phyloP scores from a whole-genome alignment of 2,329 filamentous ascomycete genomes.

The Aspergillus piperis region DNA sequence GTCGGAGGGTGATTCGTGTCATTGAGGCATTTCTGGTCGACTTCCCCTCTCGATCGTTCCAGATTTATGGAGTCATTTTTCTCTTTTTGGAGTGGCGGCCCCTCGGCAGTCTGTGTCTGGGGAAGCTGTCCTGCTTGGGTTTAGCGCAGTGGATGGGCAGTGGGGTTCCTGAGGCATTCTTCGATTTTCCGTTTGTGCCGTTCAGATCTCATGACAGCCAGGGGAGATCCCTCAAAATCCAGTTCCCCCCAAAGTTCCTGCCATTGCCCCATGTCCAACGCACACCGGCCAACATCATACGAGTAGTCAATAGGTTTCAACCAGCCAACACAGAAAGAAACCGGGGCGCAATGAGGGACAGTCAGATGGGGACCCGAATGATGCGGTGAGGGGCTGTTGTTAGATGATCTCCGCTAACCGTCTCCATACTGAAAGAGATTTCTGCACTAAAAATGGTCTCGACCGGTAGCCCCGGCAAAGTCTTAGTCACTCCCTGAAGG shows the following conservation, averaged over 20 bases:
- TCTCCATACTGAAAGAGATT: not conserved
- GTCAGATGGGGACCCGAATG: not conserved
- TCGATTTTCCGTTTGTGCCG: not conserved
- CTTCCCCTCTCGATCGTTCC: not conserved
- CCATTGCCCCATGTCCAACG: not conserved
- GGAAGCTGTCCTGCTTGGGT: constrained; percentile 10
- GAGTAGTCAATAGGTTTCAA: not conserved
- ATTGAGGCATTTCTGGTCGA: constrained; percentile 5
- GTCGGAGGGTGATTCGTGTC: not conserved
- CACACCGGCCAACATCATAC: not conserved
- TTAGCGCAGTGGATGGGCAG: not conserved
- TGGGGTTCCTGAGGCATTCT: not conserved
- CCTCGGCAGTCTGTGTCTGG: constrained; percentile 7
- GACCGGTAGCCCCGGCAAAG: not conserved
- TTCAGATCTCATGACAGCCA: not conserved
- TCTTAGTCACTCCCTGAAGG: not conserved
- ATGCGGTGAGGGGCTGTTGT: constrained; percentile 1
- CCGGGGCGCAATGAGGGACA: not conserved
- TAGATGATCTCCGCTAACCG: constrained; percentile 3
- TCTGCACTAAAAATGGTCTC: not conserved
- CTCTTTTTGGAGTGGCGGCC: not conserved
- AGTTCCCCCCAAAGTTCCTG: not conserved
- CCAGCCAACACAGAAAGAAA: not conserved
- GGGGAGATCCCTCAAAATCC: not conserved
- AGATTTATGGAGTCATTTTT: constrained; percentile 3